These are phyloP conservation scores for Musa schizocarpa DNA, from an alignment of 176 grass and related monocot genomes.

Conservation along the genomic window DNA sequence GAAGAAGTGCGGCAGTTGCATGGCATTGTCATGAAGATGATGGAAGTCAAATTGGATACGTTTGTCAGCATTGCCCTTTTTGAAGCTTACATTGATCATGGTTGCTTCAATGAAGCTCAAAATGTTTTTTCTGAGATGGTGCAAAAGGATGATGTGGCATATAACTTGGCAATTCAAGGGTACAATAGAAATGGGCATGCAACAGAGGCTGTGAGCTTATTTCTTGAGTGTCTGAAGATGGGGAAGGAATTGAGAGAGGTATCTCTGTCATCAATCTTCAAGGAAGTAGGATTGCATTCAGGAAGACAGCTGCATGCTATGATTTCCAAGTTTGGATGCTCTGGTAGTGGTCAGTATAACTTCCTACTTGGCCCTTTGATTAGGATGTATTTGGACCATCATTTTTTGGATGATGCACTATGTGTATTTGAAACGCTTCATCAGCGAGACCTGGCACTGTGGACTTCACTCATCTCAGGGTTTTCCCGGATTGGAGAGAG, in stretches of 20 bases:
- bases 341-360: not conserved
- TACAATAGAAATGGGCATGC: slow-evolving; percentile 26
- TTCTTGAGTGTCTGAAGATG: slow-evolving; percentile 23
- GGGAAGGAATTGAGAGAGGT: slow-evolving; percentile 21
- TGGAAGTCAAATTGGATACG: slow-evolving; percentile 18
- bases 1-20: slow-evolving; percentile 19
- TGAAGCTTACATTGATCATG: slow-evolving; percentile 28
- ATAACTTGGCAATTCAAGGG: slow-evolving; percentile 37
- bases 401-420: slow-evolving; percentile 22
- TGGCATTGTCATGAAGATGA: slow-evolving; percentile 22
- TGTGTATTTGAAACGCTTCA: slow-evolving; percentile 17
- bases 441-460: slow-evolving; percentile 20
- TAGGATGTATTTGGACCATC: slow-evolving; percentile 29
- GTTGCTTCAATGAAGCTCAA: slow-evolving; percentile 25
- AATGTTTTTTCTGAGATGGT: slow-evolving; percentile 20
- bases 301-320: slow-evolving; percentile 29
- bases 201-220: slow-evolving; percentile 19
- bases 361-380: slow-evolving; percentile 21
- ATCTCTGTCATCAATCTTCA: slow-evolving; percentile 16
- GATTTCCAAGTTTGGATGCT: slow-evolving; percentile 25
- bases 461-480: slow-evolving; percentile 32
- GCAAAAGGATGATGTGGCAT: slow-evolving; percentile 34
- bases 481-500: slow-evolving; percentile 21
- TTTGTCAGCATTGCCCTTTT: slow-evolving; percentile 29
- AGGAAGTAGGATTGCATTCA: slow-evolving; percentile 11